Conservation (phyloP, 139 green algal genomes). For the Chloropicon primus region DNA sequence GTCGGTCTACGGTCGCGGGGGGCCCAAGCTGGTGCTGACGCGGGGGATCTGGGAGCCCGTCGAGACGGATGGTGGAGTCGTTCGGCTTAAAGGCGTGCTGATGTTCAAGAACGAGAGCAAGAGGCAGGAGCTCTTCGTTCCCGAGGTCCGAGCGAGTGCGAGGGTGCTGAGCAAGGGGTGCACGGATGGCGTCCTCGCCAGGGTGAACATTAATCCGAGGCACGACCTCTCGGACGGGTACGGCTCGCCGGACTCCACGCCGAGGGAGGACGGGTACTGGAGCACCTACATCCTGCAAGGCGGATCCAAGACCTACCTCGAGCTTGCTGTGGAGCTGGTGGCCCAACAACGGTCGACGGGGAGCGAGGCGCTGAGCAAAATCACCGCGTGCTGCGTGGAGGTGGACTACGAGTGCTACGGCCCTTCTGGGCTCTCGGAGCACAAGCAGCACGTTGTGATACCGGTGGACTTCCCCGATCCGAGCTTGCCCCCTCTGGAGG, state of each 20-base stretch:
- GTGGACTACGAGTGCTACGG: slow-evolving; percentile 20
- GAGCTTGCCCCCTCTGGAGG: not conserved
- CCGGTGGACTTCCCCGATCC: slow-evolving; percentile 10
- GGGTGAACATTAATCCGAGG: slow-evolving; percentile 9
- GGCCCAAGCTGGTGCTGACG: slow-evolving; percentile 16
- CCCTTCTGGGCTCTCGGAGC: slow-evolving; percentile 11
- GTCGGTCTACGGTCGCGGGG: not conserved
- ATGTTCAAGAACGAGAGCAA: slow-evolving; percentile 16
- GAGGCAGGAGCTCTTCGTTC: slow-evolving; percentile 17
- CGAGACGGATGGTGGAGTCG: not conserved
- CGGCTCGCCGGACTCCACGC: not conserved
- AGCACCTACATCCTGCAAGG: slow-evolving; percentile 23
- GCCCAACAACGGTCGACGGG: not conserved
- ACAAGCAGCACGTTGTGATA: slow-evolving; percentile 16
- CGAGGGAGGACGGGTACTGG: slow-evolving; percentile 29
- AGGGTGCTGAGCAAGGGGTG: slow-evolving; percentile 1
- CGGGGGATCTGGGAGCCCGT: slow-evolving; percentile 14
- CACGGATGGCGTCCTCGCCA: slow-evolving; percentile 4
- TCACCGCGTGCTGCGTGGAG: slow-evolving; percentile 3
- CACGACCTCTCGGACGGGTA: slow-evolving; percentile 11
- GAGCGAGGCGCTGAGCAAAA: not conserved
- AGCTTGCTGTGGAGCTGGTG: slow-evolving; percentile 1
- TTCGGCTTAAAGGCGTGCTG: not conserved
- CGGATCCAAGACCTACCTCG: slow-evolving; percentile 13
- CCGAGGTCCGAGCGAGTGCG: slow-evolving; percentile 7